These are phyloP conservation scores for Podospora tetraspora DNA, from an alignment of 495 filamentous ascomycete species.

Conservation along the genomic window DNA sequence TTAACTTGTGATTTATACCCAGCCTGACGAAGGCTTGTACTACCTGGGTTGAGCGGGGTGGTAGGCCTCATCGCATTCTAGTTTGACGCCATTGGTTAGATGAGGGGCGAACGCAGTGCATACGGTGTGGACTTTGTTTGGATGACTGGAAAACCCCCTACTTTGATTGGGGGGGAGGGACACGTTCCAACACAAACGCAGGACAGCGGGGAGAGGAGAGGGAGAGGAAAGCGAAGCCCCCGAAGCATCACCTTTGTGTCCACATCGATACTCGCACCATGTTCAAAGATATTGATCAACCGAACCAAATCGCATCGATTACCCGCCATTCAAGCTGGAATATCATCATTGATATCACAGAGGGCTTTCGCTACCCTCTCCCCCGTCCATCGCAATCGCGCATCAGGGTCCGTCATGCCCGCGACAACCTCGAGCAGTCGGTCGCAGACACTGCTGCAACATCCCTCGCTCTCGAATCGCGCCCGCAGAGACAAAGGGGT, in stretches of 20 bases:
- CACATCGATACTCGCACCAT: too few species aligned
- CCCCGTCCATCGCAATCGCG: conserved; percentile 1
- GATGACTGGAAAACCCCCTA: not conserved
- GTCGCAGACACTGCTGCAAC: not conserved
- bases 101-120: not conserved
- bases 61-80: not conserved
- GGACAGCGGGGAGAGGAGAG: too few species aligned
- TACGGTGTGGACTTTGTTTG: not conserved
- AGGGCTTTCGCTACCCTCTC: not conserved
- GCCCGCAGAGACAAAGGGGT: not conserved
- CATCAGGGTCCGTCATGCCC: conserved; percentile 4
- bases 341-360: not conserved
- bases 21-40: not conserved
- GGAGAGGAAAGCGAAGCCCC: too few species aligned
- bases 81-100: not conserved
- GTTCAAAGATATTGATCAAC: too few species aligned
- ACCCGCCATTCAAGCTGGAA: not conserved
- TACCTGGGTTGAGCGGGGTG: not conserved
- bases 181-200: not conserved
- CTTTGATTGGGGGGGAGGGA: not conserved
- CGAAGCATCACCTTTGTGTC: too few species aligned
- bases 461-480: not conserved
- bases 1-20: not conserved
- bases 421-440: conserved; percentile 1
- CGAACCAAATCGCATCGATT: too few species aligned